Evolutionary conservation across 2,329 filamentous ascomycete genomes (phyloP), one percentile per base, ranked within the genome.

Genomic region (Aureobasidium mangrovei): DNA sequence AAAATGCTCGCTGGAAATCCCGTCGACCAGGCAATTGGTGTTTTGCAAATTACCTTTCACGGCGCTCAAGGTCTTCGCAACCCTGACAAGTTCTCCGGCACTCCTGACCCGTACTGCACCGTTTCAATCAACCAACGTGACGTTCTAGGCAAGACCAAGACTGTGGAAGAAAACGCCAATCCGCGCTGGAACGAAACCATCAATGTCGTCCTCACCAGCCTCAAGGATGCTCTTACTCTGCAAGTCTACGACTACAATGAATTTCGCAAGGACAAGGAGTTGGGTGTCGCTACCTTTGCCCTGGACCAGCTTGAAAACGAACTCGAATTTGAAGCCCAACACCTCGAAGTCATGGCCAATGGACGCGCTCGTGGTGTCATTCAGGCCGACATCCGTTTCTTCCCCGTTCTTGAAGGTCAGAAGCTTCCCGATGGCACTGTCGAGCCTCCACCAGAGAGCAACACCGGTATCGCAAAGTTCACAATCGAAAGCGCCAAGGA

Each of bases 171-270:
- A 65, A 93, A 86, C 54, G 75, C 84, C 48, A 94, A 89, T 65
- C 93, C 93, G 5, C 82, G 85, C 63, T 98, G 93, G 93, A 94
- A 93, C 64, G 91, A 98, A 72, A 98, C 93, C 0, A 83, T 96
- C 66, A 96, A 96, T 67, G 82, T 97, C 62, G 93, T 98, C 60
- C 78, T 98, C 60, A 95, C 89, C 1, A 95, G 89, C 3, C 86
- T 95, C 66, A 87, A 86, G 56, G 93, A 98, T 67, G 79, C 86
- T 29, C 77, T 98, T 54, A 93, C 91, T 26, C 79, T 98, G 54
- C 82, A 86, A 54, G 69, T 95, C 31, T 95, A 84, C 64, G 93
- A 98, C 69, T 96, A 85, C 78, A 98, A 98, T 63, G 93, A 96
- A 56, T 87, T 87, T 70, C 84, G 93, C 60, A 98, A 97, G 73